These are phyloP conservation scores for Lasiodiplodia theobromae DNA, from an alignment of 2,329 filamentous ascomycete genomes.

Conservation along the genomic window DNA sequence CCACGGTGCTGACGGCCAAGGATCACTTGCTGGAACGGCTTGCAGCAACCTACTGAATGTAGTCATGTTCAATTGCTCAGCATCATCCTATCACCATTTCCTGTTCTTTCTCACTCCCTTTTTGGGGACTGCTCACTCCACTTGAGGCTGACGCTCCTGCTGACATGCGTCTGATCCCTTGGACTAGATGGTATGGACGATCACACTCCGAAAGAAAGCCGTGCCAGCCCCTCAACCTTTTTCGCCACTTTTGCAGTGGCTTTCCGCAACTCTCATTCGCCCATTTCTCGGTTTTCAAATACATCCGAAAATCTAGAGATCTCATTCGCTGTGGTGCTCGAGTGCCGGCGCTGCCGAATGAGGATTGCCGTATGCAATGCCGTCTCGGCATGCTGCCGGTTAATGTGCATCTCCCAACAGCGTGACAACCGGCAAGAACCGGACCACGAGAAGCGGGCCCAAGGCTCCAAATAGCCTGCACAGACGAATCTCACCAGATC, in stretches of 20 bases:
- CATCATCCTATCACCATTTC: not conserved
- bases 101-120: not conserved
- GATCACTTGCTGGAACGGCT: constrained; percentile 66
- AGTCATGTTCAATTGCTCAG: constrained; percentile 9
- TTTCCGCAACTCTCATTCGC: not conserved
- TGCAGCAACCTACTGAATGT: constrained; percentile 63
- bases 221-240: not conserved
- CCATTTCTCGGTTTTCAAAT: not conserved
- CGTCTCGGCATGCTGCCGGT: constrained; percentile 21
- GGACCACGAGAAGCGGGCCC: not conserved
- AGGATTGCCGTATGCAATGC: constrained; percentile 6
- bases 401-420: constrained; percentile 10
- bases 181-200: not conserved
- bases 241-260: not conserved
- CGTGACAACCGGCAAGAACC: constrained; percentile 5
- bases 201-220: not conserved
- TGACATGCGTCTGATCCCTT: not conserved
- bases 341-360: constrained; percentile 12
- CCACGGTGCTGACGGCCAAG: constrained; percentile 61
- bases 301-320: not conserved
- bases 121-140: not conserved
- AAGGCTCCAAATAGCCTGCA: not conserved
- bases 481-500: constrained; percentile 20
- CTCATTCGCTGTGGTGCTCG: not conserved
- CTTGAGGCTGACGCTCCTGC: not conserved